These are phyloP conservation scores for Plasmodium blacklocki DNA, from an alignment of 169 alveolate genomes.

Conservation along the genomic window DNA sequence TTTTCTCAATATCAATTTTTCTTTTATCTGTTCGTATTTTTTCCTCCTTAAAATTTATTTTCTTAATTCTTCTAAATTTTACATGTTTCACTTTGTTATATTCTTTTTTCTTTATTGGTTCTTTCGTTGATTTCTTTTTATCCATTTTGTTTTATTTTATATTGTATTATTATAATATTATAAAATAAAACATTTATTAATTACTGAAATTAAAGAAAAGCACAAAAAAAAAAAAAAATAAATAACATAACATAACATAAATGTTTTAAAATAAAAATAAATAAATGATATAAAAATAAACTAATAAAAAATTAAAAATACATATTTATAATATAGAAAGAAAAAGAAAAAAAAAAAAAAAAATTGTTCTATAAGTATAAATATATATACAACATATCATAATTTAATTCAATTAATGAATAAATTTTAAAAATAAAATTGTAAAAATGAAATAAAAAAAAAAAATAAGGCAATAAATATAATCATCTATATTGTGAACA, in stretches of 20 bases:
- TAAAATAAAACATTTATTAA: not conserved
- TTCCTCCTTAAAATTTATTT: conserved; percentile 55
- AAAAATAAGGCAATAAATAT: no score
- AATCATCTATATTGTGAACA: no score
- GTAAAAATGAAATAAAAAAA: no score
- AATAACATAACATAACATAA: not conserved
- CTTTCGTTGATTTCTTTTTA: not conserved
- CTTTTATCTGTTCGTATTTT: conserved; percentile 4
- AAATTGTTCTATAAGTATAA: no score
- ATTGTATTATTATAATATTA: not conserved
- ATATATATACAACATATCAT: no score
- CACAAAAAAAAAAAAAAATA: not conserved
- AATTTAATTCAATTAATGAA: no score
- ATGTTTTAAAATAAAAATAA: not conserved
- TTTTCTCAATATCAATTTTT: not conserved
- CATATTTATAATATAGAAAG: no score
- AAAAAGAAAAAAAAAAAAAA: no score
- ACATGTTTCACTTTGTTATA: conserved; percentile 23
- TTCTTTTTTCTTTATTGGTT: conserved; percentile 14
- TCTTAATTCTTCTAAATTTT: conserved; percentile 60
- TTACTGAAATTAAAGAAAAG: not conserved
- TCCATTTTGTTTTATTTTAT: conserved; percentile 7
- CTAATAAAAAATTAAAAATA: no score
- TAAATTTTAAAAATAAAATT: no score
- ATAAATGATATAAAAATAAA: not conserved